Percentiles rank a stretch among this genome's conserved stretches.
Evolutionary conservation across 176 grass and related monocot genomes (phyloP).

Genomic region (Poa annua): DNA sequence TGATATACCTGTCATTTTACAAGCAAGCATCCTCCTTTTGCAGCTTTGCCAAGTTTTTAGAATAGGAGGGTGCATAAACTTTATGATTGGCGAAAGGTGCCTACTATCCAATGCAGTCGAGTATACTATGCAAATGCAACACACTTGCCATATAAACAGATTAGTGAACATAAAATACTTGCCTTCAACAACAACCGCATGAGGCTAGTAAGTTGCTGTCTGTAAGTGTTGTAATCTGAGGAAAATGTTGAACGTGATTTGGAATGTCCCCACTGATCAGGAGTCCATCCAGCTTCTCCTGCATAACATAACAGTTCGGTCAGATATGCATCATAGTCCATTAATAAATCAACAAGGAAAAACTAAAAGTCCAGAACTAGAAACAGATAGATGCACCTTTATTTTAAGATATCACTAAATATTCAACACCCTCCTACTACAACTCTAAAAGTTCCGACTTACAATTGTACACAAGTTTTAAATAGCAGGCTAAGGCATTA

Average conservation of each 20-base stretch:
- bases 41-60: slow-evolving; percentile 1
- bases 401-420: neutral
- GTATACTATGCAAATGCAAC: slow-evolving; percentile 10
- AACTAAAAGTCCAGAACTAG: neutral
- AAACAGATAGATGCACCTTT: slow-evolving; percentile 8
- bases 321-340: slow-evolving; percentile 17
- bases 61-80: slow-evolving; percentile 24
- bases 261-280: slow-evolving; percentile 96
- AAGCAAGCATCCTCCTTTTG: neutral
- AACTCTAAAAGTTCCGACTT: neutral
- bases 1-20: slow-evolving; percentile 5
- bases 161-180: slow-evolving; percentile 50
- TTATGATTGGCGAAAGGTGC: neutral
- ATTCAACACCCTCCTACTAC: neutral
- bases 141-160: neutral
- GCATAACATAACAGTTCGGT: slow-evolving; percentile 42
- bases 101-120: slow-evolving; percentile 17
- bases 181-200: slow-evolving; percentile 88
- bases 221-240: slow-evolving; percentile 67
- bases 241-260: slow-evolving; percentile 76
- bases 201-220: slow-evolving; percentile 72
- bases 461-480: neutral
- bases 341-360: slow-evolving; percentile 15
- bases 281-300: slow-evolving; percentile 98
- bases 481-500: too few relatives aligned